Evolutionary conservation across 257 asterid species (phyloP), one percentile per base, ranked within the genome.

Genomic region (Lavandula angustifolia): DNA sequence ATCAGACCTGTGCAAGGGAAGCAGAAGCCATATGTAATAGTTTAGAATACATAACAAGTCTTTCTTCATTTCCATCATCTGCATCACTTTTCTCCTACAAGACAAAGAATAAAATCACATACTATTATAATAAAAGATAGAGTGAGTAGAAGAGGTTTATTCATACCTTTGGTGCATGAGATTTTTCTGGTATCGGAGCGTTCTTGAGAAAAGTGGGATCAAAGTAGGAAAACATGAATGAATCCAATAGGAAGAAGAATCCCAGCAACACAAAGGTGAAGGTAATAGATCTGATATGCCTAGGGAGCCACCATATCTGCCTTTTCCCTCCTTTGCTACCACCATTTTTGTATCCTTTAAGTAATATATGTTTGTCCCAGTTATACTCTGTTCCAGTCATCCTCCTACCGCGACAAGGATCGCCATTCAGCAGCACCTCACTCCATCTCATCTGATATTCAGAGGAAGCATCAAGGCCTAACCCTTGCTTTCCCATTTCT

Each of bases 1-100:
- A 38, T 47, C 80, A 67, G 40, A 92, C 97, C 97, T 87, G 80
- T 61, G 82, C 81, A 51, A 84, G 88, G 29, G 97, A 86, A 74
- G 65, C 65, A 3, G 90, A 75, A 55, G 97, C 97, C 85, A 85
- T 69, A 37, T 73, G 74, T 52, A 89, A 70, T 7, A 92, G 81
- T 35, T 79, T 79, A 56, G 85, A 67, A 68, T 92, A 80, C 95
- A 92, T 80, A 66, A 84, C 77, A 3, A 77, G 75, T 37, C 62
- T 34, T 56, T 66, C 64, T 56, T 60, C 86, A 50, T 65, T 61
- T 22, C 46, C 76, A 18, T 50, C 13, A 6, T 70, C 1, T 51
- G 37, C 57, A 17, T 62, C 49, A 34, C 72, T 64, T 7, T 32
- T 49, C 54, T 56, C 84, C 95, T 84, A 34, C 54, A 74, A 40